A percentile compares a stretch with the other conserved stretches of the same genome.
phyloP scores from a whole-genome alignment of 106 monocot genomes.

The Phalaenopsis aphrodite region DNA sequence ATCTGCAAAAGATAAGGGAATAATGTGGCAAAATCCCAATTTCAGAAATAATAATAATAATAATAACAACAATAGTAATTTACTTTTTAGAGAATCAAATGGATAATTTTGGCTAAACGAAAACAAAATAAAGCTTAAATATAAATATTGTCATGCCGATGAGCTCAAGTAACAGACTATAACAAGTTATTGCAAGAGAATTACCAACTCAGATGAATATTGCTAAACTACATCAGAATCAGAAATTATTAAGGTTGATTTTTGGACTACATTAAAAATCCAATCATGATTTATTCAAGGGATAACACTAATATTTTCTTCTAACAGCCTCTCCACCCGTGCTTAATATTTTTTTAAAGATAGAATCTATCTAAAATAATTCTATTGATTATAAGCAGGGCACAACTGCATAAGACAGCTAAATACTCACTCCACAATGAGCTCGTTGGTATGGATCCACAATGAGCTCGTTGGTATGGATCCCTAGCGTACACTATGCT shows the following conservation, averaged over 20 bases:
- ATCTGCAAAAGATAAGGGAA: slow-evolving; percentile 10
- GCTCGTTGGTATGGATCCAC: neutral
- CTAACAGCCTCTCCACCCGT: neutral
- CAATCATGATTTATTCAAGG: neutral
- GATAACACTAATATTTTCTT: neutral
- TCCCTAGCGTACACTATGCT: neutral
- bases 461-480: neutral
- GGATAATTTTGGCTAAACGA: neutral
- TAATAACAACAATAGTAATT: neutral
- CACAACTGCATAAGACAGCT: neutral
- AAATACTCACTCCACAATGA: no score
- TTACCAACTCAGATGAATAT: neutral
- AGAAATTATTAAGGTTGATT: neutral
- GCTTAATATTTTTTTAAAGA: no score
- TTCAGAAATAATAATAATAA: no score
- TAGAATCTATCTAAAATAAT: neutral
- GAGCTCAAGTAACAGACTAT: neutral
- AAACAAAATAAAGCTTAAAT: neutral
- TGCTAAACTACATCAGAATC: neutral
- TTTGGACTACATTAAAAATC: neutral
- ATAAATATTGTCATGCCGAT: neutral
- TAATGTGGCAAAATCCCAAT: no score
- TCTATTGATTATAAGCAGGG: neutral
- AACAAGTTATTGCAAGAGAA: neutral
- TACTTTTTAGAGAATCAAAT: neutral